Base-by-base conservation (phyloP, 176 grass and related monocot species). In the Carex myosuroides region DNA sequence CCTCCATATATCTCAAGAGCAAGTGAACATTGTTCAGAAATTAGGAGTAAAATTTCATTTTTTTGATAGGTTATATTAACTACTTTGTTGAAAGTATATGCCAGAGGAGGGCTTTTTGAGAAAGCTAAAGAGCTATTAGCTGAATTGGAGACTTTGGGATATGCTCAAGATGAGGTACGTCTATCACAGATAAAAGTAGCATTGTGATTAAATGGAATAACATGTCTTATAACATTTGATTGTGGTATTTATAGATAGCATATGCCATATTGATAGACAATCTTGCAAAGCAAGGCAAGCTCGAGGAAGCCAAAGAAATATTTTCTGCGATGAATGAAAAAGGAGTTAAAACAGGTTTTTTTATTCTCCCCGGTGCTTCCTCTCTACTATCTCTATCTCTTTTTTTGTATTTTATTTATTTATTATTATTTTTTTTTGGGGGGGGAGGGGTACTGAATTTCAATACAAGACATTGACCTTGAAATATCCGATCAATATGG, bases 31-130 rank as follows among this genome's bases (percentile, higher is more conserved):
- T 70, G 14, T 71, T 71, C 68, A 71, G 71, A 75, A 50, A 53
- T 86, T 65, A 64, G 29, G 50, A 70, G 1, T 82, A 6, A 35
- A 59, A 46, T 17, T 17, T 85, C 79, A 13, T 83, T 54, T 63
- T 58, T 67, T 81, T 70, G 39, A 83, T 84, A 98, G 92, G 92
- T 98, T 88, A 92, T 95, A 74, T 64, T 98, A 63, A 95, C 88
- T 73, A 98, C 95, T 93, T 87, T 95, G 56, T 88, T 98, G 69
- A 98, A 98, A 84, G 95, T 98, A 46, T 98, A 98, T 89, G 92
- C 89, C 86, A 95, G 89, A 89, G 89, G 89, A 41, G 90, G 93
- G 86, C 85, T 98, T 62, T 98, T 98, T 89, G 91, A 98, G 79
- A 98, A 98, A 84, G 88, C 92, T 73, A 87, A 89, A 41, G 86